These are phyloP conservation scores for Plasmopara muralis DNA, from an alignment of 352 stramenopile species.

Conservation along the genomic window DNA sequence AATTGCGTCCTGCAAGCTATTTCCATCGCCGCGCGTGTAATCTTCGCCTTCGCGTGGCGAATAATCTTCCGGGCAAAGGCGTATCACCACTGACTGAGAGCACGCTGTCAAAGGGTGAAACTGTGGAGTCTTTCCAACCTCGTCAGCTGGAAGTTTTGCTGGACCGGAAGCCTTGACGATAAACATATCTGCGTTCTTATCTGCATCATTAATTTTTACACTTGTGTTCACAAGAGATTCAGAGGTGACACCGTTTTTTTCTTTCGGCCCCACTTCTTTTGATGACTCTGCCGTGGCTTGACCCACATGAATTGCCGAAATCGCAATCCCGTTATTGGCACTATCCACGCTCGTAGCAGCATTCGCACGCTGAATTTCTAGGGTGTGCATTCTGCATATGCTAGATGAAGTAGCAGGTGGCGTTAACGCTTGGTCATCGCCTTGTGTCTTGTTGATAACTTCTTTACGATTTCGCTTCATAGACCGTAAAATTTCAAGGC, in stretches of 20 bases:
- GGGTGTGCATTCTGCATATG: not conserved
- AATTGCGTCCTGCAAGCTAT: conserved; percentile 30
- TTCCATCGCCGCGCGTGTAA: conserved; percentile 6
- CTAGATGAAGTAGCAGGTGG: not conserved
- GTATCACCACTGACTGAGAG: conserved; percentile 66
- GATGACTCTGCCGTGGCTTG: not conserved
- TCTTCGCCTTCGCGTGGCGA: conserved; percentile 19
- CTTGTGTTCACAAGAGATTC: not conserved
- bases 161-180: not conserved
- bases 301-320: not conserved
- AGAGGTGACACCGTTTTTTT: too few relatives aligned
- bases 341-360: not conserved
- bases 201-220: conserved; percentile 8
- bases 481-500: conserved; percentile 39
- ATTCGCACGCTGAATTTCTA: conserved; percentile 1
- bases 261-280: too few relatives aligned
- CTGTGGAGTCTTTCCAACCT: conserved; percentile 17
- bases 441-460: conserved; percentile 6
- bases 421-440: conserved; percentile 1
- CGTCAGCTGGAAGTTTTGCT: conserved; percentile 3
- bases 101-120: conserved; percentile 57
- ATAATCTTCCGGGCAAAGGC: conserved; percentile 47
- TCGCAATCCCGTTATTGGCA: not conserved
- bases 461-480: conserved; percentile 35
- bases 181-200: conserved; percentile 3